Evolutionary conservation across 495 filamentous ascomycete species (phyloP).

Genomic region (Gamarada debralockiae): DNA sequence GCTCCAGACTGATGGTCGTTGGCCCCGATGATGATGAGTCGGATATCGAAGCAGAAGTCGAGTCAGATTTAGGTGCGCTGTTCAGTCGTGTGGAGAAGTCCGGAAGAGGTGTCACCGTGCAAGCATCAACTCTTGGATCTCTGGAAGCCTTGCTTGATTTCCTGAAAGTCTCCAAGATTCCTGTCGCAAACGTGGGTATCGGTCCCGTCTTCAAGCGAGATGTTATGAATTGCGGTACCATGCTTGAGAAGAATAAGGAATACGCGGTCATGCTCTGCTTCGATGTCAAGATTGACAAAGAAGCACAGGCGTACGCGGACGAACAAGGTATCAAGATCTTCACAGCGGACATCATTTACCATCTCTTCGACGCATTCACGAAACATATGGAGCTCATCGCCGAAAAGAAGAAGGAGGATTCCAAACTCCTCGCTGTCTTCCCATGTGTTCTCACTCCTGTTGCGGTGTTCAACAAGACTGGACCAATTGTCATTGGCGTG

Average conservation of each 20-base stretch:
- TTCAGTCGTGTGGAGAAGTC: constrained; percentile 86
- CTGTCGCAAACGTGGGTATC: constrained; percentile 95
- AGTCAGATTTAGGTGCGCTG: constrained; percentile 89
- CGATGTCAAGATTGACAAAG: constrained; percentile 98
- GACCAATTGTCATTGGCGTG: constrained; percentile 92
- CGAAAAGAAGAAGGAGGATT: constrained; percentile 93
- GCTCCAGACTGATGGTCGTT: constrained; percentile 89
- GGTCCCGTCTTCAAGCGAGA: constrained; percentile 98
- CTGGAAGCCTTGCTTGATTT: constrained; percentile 97
- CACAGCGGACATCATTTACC: constrained; percentile 98
- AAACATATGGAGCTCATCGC: constrained; percentile 82
- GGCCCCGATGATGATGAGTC: constrained; percentile 95
- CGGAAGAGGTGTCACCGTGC: constrained; percentile 91
- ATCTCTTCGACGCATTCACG: constrained; percentile 95
- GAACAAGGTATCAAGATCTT: constrained; percentile 98
- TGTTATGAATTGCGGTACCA: constrained; percentile 92
- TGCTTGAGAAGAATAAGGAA: constrained; percentile 95
- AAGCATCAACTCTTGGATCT: constrained; percentile 96
- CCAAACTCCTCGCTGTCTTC: constrained; percentile 93
- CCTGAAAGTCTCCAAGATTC: constrained; percentile 89
- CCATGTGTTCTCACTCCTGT: constrained; percentile 87
- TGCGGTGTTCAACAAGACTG: constrained; percentile 97
- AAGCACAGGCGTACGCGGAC: constrained; percentile 85
- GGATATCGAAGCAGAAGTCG: constrained; percentile 93
- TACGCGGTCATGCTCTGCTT: constrained; percentile 99